These are phyloP conservation scores for Sporothrix pseudoabietina DNA, from an alignment of 2,329 filamentous ascomycete species.

Conservation along the genomic window DNA sequence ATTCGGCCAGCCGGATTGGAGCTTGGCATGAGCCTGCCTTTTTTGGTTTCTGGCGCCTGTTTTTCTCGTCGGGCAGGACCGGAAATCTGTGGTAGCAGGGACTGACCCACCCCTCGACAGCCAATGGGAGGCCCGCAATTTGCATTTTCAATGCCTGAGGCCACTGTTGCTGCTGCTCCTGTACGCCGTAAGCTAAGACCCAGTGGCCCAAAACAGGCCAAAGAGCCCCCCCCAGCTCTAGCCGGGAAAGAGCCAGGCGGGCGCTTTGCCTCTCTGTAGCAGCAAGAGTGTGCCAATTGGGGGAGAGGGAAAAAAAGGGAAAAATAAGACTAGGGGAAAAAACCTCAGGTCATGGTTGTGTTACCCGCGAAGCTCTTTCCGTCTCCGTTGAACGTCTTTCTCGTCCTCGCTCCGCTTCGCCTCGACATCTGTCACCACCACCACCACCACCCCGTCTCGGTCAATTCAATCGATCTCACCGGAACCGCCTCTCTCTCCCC, in stretches of 20 bases:
- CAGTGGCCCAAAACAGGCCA: neutral
- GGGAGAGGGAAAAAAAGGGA: constrained; percentile 24
- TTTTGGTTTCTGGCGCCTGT: neutral
- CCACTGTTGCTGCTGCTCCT: neutral
- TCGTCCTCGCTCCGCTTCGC: neutral
- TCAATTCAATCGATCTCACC: constrained; percentile 9
- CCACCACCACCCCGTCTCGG: constrained; percentile 34
- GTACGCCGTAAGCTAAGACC: neutral
- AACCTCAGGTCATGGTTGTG: constrained; percentile 47
- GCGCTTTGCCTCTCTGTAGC: neutral
- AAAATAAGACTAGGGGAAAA: constrained; percentile 43
- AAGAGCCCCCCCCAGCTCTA: constrained; percentile 9
- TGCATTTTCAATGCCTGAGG: constrained; percentile 35
- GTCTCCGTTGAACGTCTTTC: neutral
- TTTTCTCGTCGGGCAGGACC: constrained; percentile 34
- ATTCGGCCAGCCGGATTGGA: constrained; percentile 25
- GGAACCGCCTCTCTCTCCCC: neutral
- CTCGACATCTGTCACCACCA: neutral
- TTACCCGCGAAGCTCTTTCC: constrained; percentile 10
- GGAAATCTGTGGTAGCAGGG: constrained; percentile 28
- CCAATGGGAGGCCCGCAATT: constrained; percentile 34
- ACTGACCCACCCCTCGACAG: constrained; percentile 3
- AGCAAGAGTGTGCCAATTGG: constrained; percentile 22
- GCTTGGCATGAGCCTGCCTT: neutral
- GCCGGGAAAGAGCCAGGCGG: neutral